A percentile compares a stretch with the other conserved stretches of the same genome.
Conservation (phyloP, 2,329 filamentous ascomycete species). For the Xylariaceae sp. region DNA sequence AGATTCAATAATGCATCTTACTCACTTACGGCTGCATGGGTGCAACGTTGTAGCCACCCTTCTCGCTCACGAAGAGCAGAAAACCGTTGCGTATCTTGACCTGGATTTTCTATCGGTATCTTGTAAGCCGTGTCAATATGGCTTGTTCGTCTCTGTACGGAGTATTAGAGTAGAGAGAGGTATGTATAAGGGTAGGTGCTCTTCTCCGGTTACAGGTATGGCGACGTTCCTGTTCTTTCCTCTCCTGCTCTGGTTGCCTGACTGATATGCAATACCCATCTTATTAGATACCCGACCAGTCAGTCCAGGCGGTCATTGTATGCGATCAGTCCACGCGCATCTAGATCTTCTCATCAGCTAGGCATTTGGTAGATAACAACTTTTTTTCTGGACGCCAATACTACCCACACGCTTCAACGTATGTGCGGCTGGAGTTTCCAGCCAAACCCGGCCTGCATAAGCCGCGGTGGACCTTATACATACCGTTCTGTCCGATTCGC, state of each 20-base stretch:
- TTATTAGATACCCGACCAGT: slow-evolving; percentile 5
- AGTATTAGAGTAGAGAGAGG: no score
- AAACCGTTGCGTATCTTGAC: slow-evolving; percentile 1
- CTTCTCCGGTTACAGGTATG: neutral
- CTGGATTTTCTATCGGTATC: neutral
- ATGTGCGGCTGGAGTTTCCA: slow-evolving; percentile 19
- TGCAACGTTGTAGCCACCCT: slow-evolving; percentile 20
- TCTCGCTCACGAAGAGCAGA: neutral
- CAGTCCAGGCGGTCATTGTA: neutral
- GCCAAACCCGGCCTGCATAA: slow-evolving; percentile 1
- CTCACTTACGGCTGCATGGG: slow-evolving; percentile 1
- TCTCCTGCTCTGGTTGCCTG: neutral
- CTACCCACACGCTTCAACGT: neutral
- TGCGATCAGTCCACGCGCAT: slow-evolving; percentile 14
- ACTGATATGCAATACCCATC: neutral
- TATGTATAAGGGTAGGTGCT: neutral
- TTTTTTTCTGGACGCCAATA: slow-evolving; percentile 14
- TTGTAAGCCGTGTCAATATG: slow-evolving; percentile 5
- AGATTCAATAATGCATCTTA: neutral
- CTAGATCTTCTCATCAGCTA: slow-evolving; percentile 18
- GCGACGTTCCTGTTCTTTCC: no score
- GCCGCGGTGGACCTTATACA: slow-evolving; percentile 13
- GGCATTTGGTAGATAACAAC: neutral
- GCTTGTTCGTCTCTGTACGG: neutral
- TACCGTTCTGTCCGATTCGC: slow-evolving; percentile 16